These are phyloP conservation scores for Coemansia sp. DNA, from an alignment of 192 early-diverging fungal species.

Conservation along the genomic window DNA sequence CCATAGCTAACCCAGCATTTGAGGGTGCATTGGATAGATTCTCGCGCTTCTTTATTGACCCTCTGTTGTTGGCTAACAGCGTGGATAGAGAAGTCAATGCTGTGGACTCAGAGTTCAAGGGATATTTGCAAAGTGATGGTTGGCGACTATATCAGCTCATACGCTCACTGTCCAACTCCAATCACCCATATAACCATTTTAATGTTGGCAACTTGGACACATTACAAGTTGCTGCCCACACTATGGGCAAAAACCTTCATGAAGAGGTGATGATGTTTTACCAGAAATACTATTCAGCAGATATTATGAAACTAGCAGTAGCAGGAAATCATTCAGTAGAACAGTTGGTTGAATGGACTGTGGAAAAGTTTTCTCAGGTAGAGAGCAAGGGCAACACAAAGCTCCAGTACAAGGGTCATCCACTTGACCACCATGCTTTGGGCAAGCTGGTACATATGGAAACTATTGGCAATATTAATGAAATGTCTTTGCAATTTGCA, in stretches of 20 bases:
- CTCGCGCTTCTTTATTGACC: conserved; percentile 81
- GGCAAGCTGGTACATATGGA: conserved; percentile 63
- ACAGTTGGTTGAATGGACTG: conserved; percentile 70
- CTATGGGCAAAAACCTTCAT: not conserved
- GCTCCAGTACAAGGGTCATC: conserved; percentile 61
- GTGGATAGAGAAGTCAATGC: conserved; percentile 86
- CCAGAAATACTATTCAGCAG: too few relatives aligned
- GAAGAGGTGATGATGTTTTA: conserved; percentile 80
- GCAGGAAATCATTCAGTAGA: conserved; percentile 76
- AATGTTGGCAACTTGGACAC: conserved; percentile 77
- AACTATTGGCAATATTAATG: not conserved
- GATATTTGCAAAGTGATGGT: conserved; percentile 71
- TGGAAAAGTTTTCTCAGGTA: conserved; percentile 74
- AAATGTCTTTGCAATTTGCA: not conserved
- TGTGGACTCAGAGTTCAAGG: conserved; percentile 92
- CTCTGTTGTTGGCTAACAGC: conserved; percentile 73
- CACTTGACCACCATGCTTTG: conserved; percentile 65
- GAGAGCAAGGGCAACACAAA: conserved; percentile 64
- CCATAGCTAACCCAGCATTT: conserved; percentile 33
- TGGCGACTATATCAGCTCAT: not conserved
- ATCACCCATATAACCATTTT: conserved; percentile 56
- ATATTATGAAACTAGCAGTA: conserved; percentile 55
- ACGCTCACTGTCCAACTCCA: conserved; percentile 38
- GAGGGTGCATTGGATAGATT: conserved; percentile 64
- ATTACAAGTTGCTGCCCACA: conserved; percentile 50